Evolutionary conservation across 768 basidiomycete genomes (phyloP), one percentile per base, ranked within the genome.

Genomic region (Podaxis sp.): DNA sequence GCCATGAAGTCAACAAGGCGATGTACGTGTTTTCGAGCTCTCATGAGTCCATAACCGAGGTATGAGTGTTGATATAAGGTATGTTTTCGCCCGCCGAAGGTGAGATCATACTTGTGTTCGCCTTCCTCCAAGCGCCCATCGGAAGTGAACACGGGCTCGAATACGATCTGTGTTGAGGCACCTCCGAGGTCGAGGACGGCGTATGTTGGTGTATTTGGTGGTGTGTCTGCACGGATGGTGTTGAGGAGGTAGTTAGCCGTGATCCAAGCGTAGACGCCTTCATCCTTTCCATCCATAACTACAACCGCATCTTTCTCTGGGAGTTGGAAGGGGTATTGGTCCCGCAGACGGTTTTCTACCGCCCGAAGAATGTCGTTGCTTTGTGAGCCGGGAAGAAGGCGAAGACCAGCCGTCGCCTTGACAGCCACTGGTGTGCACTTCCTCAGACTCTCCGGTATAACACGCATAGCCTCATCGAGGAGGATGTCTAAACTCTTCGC

Each of bases 201-300:
- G 67, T 91, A 92, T 28, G 91, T 87, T 38, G 28, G 36, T 33
- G 66, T 80, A 30, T 78, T 74, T 57, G 71, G 65, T 1, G 78
- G 76, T 17, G 82, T 75, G 54, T 81, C 82, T 10, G 81, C 78
- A 15, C 86, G 83, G 70, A 97, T 87, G 41, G 89, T 86, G 56
- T 83, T 82, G 48, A 96, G 78, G 53, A 98, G 82, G 76, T 97
- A 98, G 75, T 99, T 99, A 63, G 92, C 94, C 17, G 96, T 97
- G 67, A 98, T 94, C 96, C 96, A 99, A 30, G 96, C 95, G 72
- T 92, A 99, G n/a, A 98, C 93, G 36, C 94, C 96, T 75, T 98
- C 96, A 72, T 99, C 96, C 66, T 87, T 79, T 7, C 96, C 96
- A 66, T 97, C 96, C 96, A 98, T 96, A 65, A 98, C 88, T 46